phyloP scores from a whole-genome alignment of 1,284 basidiomycete species.

The Anthracocystis walkeri region DNA sequence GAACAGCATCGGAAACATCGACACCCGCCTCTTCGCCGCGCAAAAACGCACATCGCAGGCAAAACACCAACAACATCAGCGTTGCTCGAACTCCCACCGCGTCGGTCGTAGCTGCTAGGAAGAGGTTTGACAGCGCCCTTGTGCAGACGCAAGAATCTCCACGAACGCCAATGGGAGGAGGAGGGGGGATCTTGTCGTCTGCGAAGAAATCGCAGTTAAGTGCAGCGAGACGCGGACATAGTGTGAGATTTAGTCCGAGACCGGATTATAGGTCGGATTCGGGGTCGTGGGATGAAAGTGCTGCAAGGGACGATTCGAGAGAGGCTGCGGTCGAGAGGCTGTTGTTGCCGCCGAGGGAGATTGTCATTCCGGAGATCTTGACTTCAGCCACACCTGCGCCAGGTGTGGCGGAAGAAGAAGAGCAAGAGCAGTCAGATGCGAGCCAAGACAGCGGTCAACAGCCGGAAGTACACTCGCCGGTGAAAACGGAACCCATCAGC shows the following conservation, averaged over 20 bases:
- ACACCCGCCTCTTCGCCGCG: conserved; percentile 44
- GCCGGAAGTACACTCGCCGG: background rate
- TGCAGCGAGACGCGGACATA: conserved; percentile 22
- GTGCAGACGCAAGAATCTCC: conserved; percentile 1
- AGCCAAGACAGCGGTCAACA: background rate
- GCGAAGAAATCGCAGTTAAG: conserved; percentile 24
- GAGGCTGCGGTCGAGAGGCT: conserved; percentile 21
- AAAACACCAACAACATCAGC: conserved; percentile 40
- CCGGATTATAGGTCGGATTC: conserved; percentile 52
- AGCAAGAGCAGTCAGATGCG: background rate
- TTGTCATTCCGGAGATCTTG: conserved; percentile 29
- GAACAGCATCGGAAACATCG: conserved; percentile 19
- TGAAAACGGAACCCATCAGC: conserved; percentile 9
- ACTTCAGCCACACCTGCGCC: background rate
- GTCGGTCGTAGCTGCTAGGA: conserved; percentile 21
- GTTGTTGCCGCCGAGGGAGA: conserved; percentile 22
- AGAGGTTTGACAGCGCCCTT: conserved; percentile 23
- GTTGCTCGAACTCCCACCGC: conserved; percentile 24
- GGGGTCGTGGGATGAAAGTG: conserved; percentile 43
- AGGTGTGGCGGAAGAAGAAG: conserved; percentile 5
- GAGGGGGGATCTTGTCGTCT: conserved; percentile 21
- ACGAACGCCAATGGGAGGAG: conserved; percentile 22
- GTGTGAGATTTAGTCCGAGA: conserved; percentile 46
- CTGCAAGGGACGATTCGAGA: conserved; percentile 8
- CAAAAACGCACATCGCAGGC: conserved; percentile 41